These are phyloP conservation scores for Kingdonia uniflora DNA, from an alignment of 164 flowering plant genomes.

Conservation along the genomic window DNA sequence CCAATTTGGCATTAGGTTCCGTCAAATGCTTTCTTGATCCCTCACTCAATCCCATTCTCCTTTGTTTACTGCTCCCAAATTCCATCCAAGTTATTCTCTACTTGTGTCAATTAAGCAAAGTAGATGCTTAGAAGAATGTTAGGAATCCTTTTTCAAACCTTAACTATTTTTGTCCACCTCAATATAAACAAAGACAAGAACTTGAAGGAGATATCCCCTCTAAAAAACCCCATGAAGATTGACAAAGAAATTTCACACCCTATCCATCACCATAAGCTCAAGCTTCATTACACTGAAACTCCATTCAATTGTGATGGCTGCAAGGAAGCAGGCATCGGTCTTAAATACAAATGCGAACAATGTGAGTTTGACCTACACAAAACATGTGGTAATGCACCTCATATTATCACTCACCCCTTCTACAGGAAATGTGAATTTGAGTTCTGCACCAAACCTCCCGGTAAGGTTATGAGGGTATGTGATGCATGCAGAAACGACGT, in stretches of 20 bases:
- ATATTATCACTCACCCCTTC: too few relatives aligned
- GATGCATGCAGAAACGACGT: conserved; percentile 81
- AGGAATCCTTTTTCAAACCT: too few relatives aligned
- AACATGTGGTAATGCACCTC: conserved; percentile 65
- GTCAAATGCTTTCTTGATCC: too few relatives aligned
- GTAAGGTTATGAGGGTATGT: conserved; percentile 47
- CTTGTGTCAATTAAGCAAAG: too few relatives aligned
- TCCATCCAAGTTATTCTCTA: too few relatives aligned
- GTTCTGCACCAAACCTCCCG: conserved; percentile 58
- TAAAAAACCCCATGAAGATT: conserved; percentile 24
- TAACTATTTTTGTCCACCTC: too few relatives aligned
- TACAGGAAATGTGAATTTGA: conserved; percentile 70
- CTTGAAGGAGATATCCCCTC: too few relatives aligned
- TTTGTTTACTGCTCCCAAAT: too few relatives aligned
- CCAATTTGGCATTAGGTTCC: too few relatives aligned
- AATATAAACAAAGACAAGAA: too few relatives aligned
- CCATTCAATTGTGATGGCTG: conserved; percentile 96
- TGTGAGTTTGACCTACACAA: conserved; percentile 76
- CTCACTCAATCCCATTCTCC: too few relatives aligned
- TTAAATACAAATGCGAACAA: conserved; percentile 50
- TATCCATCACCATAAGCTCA: conserved; percentile 73
- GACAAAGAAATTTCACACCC: conserved; percentile 60
- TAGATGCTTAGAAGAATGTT: too few relatives aligned
- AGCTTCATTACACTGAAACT: conserved; percentile 37
- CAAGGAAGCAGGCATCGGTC: conserved; percentile 86